A percentile compares a stretch with the other conserved stretches of the same genome.
Evolutionary conservation across 805 yeast species (phyloP).

Genomic region (Saccharomycopsis fermentans): DNA sequence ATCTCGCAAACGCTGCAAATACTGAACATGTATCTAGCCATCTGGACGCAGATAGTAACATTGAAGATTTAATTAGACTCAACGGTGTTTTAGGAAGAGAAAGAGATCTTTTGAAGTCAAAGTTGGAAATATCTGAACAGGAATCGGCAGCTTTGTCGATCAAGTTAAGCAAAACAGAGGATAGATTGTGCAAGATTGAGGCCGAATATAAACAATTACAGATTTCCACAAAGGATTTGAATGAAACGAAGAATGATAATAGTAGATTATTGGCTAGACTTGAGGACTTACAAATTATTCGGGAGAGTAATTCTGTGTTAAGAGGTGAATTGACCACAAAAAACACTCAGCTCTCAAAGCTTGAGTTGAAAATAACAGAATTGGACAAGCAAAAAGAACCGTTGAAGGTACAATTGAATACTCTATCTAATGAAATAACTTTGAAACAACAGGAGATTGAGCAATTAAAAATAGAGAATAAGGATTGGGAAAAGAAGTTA

Average conservation of each 20-base stretch:
- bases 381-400: conserved; percentile 33
- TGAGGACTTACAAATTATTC: conserved; percentile 44
- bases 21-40: conserved; percentile 20
- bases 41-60: conserved; percentile 23
- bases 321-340: conserved; percentile 38
- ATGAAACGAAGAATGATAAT: conserved; percentile 29
- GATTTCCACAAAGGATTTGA: conserved; percentile 25
- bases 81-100: conserved; percentile 51
- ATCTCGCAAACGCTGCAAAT: conserved; percentile 14
- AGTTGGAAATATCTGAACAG: conserved; percentile 39
- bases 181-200: conserved; percentile 44
- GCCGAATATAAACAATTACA: conserved; percentile 34
- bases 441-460: conserved; percentile 41
- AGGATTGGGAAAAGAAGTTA: conserved; percentile 47
- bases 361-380: conserved; percentile 32
- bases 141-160: conserved; percentile 47
- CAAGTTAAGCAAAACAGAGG: conserved; percentile 34
- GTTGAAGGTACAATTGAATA: conserved; percentile 30
- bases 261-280: conserved; percentile 36
- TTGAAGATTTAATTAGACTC: conserved; percentile 41
- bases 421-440: conserved; percentile 32
- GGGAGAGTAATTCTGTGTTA: conserved; percentile 60
- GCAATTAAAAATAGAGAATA: conserved; percentile 41
- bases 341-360: conserved; percentile 25
- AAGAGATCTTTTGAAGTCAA: conserved; percentile 58